phyloP scores from a whole-genome alignment of 805 yeast species.

The Cyberlindnera suaveolens region DNA sequence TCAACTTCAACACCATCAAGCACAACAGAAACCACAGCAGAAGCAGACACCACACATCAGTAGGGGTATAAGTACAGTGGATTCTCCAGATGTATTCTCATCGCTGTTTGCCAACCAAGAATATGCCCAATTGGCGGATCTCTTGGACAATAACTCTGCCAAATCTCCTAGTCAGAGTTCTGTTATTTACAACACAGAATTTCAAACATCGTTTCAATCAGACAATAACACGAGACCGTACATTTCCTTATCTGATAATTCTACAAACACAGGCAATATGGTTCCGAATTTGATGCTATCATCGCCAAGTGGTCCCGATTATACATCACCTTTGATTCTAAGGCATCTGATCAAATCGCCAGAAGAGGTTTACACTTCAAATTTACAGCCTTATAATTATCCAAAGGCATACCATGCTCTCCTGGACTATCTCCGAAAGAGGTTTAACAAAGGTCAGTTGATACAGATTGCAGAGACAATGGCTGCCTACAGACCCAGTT shows the following conservation, averaged over 20 bases:
- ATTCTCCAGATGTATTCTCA: constrained; percentile 24
- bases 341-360: constrained; percentile 60
- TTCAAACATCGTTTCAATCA: constrained; percentile 22
- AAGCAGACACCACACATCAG: neutral
- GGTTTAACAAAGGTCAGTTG: constrained; percentile 68
- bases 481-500: constrained; percentile 61
- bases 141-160: constrained; percentile 24
- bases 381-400: constrained; percentile 80
- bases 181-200: constrained; percentile 18
- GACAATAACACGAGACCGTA: constrained; percentile 25
- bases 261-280: constrained; percentile 7
- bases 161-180: constrained; percentile 21
- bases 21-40: neutral
- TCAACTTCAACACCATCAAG: neutral
- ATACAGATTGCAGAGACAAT: constrained; percentile 47
- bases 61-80: constrained; percentile 4
- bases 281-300: constrained; percentile 10
- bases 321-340: constrained; percentile 51
- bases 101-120: constrained; percentile 35
- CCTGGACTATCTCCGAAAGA: constrained; percentile 61
- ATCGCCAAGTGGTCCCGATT: constrained; percentile 27
- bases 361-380: constrained; percentile 73
- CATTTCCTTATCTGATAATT: constrained; percentile 23
- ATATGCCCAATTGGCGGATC: constrained; percentile 34
- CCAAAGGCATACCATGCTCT: constrained; percentile 89